Base-by-base conservation (phyloP, 2,329 filamentous ascomycete genomes). In the Sarocladium oryzae region DNA sequence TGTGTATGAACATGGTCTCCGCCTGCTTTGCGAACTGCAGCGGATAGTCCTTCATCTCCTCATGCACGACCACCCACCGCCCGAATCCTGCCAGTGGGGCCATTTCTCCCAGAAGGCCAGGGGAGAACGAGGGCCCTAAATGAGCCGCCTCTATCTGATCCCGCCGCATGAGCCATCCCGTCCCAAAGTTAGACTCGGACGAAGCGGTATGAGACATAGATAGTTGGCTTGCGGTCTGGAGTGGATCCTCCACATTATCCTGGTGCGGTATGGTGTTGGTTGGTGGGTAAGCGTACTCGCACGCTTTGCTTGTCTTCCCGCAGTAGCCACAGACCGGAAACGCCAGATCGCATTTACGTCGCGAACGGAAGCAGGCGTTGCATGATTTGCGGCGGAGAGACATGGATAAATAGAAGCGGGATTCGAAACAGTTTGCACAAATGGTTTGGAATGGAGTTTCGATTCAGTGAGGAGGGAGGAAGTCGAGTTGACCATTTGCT, bases 321-420 rank as follows among this genome's bases (percentile, higher is more conserved):
- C 54, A 53, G 21, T 51, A 36, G 6, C 3, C 11, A 33, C 54
- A 55, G 20, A 37, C 24, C 15, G 54, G 54, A 32, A 46, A 51
- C 4, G 36, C 49, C 16, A 55, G 41, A n/a, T 55, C 52, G 24
- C 52, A 53, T 24, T 53, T 53, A 23, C 54, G 54, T 2, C 52
- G 43, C 15, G 46, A 23, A 7, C 26, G 28, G 35, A 53, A 53
- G 54, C 54, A 55, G 3, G 45, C 15, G 9, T 53, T 43, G 46
- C 54, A 55, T 11, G 52, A 55, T 49, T 50, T 45, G 3, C 54
- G 54, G 18, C 54, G 54, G 33, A 55, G 49, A 13, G 54, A 53
- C 54, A 55, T 55, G 18, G 7, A 30, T 30, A 13, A 30, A 30
- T 13, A 30, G 28, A 30, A 30, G 11, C 16, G 35, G 16, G 35